phyloP scores from a whole-genome alignment of 1,284 basidiomycete species.

The Ganoderma meredithae region DNA sequence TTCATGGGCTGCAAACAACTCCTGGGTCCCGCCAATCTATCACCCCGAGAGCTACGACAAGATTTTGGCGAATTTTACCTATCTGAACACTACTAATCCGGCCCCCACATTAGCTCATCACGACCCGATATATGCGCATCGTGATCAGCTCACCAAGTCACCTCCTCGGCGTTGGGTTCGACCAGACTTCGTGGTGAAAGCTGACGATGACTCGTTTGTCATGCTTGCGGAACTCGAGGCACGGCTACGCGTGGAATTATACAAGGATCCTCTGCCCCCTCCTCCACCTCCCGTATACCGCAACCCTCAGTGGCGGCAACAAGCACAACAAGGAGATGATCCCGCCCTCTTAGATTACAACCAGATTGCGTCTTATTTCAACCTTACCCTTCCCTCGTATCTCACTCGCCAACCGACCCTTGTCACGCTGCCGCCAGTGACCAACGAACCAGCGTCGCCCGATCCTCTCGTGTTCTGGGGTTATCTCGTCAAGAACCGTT shows the following conservation, averaged over 20 bases:
- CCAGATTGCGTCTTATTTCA: slow-evolving; percentile 25
- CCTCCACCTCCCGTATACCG: slow-evolving; percentile 24
- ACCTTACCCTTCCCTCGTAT: slow-evolving; percentile 20
- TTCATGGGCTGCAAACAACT: slow-evolving; percentile 89
- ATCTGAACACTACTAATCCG: slow-evolving; percentile 60
- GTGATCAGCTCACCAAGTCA: slow-evolving; percentile 52
- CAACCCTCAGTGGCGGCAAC: slow-evolving; percentile 9
- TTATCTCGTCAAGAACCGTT: slow-evolving; percentile 91
- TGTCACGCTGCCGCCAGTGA: slow-evolving; percentile 9
- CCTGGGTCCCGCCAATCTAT: slow-evolving; percentile 87
- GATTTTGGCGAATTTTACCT: slow-evolving; percentile 58
- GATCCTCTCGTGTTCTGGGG: slow-evolving; percentile 93
- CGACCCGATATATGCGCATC: slow-evolving; percentile 65
- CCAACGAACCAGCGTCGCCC: slow-evolving; percentile 35
- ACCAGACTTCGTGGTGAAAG: slow-evolving; percentile 91
- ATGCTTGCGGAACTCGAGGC: slow-evolving; percentile 94
- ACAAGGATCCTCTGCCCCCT: slow-evolving; percentile 42
- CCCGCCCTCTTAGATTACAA: slow-evolving; percentile 20
- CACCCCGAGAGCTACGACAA: slow-evolving; percentile 46
- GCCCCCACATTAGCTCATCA: slow-evolving; percentile 70
- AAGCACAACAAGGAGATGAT: slow-evolving; percentile 12
- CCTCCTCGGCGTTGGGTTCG: slow-evolving; percentile 69
- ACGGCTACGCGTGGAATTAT: slow-evolving; percentile 78
- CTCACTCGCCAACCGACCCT: slow-evolving; percentile 18
- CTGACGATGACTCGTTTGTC: slow-evolving; percentile 94